phyloP scores from a whole-genome alignment of 2,329 filamentous ascomycete genomes.

The Trichothecium sympodiale region DNA sequence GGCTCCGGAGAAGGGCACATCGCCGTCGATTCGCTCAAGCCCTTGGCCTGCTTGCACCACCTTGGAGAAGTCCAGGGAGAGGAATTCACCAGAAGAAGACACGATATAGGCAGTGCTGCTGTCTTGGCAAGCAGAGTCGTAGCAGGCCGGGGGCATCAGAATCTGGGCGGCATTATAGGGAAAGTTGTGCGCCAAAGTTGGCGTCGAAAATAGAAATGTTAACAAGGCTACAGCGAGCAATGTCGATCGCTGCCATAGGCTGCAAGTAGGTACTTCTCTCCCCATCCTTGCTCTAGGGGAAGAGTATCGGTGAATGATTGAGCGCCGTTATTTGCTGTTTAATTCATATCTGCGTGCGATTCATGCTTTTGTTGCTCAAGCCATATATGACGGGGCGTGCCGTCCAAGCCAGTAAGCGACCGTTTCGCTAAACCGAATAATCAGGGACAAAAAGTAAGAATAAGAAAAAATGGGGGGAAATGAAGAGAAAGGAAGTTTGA shows the following conservation, averaged over 20 bases:
- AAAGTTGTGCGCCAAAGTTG: slow-evolving; percentile 32
- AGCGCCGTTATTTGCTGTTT: too few species aligned
- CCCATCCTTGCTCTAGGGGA: background rate
- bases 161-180: slow-evolving; percentile 73
- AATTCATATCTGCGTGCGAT: too few species aligned
- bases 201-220: background rate
- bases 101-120: slow-evolving; percentile 59
- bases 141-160: slow-evolving; percentile 41
- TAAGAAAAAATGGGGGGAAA: too few species aligned
- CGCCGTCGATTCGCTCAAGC: slow-evolving; percentile 39
- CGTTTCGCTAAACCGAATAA: too few species aligned
- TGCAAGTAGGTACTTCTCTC: background rate
- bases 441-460: too few species aligned
- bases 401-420: too few species aligned
- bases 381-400: too few species aligned
- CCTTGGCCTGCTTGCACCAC: slow-evolving; percentile 36
- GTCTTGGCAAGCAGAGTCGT: slow-evolving; percentile 25
- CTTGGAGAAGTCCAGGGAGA: slow-evolving; percentile 54
- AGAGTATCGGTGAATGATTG: too few species aligned
- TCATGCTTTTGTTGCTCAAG: too few species aligned
- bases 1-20: slow-evolving; percentile 51
- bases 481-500: too few species aligned
- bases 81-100: slow-evolving; percentile 42
- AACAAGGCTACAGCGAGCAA: background rate
- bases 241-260: background rate